phyloP scores from a whole-genome alignment of 192 early-diverging fungal genomes.

The Gorgonomyces haynaldii region DNA sequence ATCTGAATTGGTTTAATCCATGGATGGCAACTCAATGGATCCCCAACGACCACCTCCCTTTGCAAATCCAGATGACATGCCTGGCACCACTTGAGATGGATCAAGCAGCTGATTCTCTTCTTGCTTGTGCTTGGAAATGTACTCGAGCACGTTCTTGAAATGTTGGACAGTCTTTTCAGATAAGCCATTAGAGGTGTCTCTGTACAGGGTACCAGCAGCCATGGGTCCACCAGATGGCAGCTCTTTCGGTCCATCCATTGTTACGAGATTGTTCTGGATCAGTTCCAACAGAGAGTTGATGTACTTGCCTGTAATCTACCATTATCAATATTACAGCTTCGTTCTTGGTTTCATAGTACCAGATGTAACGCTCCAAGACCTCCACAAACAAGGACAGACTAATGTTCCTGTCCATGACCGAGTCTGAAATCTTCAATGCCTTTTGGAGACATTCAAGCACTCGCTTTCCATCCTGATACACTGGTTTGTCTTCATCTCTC shows the following conservation, averaged over 20 bases:
- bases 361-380: slow-evolving; percentile 87
- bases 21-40: too few relatives aligned
- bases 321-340: slow-evolving; percentile 47
- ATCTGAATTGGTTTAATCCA: too few relatives aligned
- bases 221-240: slow-evolving; percentile 2
- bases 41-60: slow-evolving; percentile 2
- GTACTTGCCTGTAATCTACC: slow-evolving; percentile 77
- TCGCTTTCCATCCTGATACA: slow-evolving; percentile 75
- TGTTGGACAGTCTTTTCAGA: slow-evolving; percentile 14
- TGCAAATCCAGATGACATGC: slow-evolving; percentile 2
- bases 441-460: slow-evolving; percentile 89
- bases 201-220: not conserved
- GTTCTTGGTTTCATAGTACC: slow-evolving; percentile 88
- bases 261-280: slow-evolving; percentile 68
- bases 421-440: slow-evolving; percentile 88
- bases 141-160: slow-evolving; percentile 25
- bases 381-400: slow-evolving; percentile 96
- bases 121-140: slow-evolving; percentile 17
- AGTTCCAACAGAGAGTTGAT: slow-evolving; percentile 90
- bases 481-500: slow-evolving; percentile 41
- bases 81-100: not conserved
- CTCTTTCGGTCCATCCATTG: slow-evolving; percentile 1
- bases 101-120: slow-evolving; percentile 14
- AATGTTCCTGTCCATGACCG: slow-evolving; percentile 77
- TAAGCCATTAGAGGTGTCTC: slow-evolving; percentile 12